Evolutionary conservation across 371 early-diverging fungal species (phyloP), one percentile per base, ranked within the genome.

Genomic region (Nematocida sp.): DNA sequence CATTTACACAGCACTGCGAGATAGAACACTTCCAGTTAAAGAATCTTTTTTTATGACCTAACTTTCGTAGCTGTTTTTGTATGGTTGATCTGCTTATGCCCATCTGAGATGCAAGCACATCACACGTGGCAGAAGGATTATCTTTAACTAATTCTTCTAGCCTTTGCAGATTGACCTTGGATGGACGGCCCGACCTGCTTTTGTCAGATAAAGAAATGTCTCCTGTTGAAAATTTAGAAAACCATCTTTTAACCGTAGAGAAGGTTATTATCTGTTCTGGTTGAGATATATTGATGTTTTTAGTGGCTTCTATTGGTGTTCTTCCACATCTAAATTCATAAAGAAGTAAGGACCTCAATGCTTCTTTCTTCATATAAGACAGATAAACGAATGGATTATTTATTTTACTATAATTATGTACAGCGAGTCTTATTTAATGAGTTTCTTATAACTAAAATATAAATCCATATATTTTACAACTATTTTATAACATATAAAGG

Each of bases 321-420:
- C 64, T 64, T 33, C 64, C 64, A 42, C 64, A 64, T 64, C 42
- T 64, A 42, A 64, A 64, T 45, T 64, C 64, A 27, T 64, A 64
- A 7, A 64, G 64, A 33, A 64, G 64, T n/a, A 64, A 11, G 11
- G 64, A 42, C 44, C 64, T 39, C 23, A 64, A 6, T 33, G 15
- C 42, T 18, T 39, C 44, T 45, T 64, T 64, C 13, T 27, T 27
- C 44, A 64, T 64, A 27, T 42, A 6, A 23, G 23, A 60, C 11
- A 9, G 23, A 60, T 23, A 9, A 33, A 33, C 25, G 23, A 25
- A 60, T 60, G 11, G 11, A 20, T 60, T 33, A 9, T 33, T 25
- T 60, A 60, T 60, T 60, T 60, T 60, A 33, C 60, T 60, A 60
- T 20, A 20, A 25, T 9, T 60, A 9, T 50, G 1, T n/a, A 6